Conservation (phyloP, 2,329 filamentous ascomycete genomes). For the Fusarium sp. region DNA sequence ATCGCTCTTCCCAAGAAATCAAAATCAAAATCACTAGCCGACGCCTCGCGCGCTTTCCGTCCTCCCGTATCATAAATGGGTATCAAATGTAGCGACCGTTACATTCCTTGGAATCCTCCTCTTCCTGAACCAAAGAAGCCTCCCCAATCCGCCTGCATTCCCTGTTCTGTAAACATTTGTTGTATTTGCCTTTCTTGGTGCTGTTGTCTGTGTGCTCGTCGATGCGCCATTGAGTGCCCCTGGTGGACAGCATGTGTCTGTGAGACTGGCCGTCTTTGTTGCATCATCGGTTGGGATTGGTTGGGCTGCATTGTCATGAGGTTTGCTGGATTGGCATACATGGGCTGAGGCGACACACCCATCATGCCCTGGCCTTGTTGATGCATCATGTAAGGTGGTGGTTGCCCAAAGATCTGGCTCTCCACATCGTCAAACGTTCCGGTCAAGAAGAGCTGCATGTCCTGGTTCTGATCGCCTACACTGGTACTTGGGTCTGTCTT, state of each 20-base stretch:
- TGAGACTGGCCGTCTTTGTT: constrained; percentile 39
- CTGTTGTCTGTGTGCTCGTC: constrained; percentile 45
- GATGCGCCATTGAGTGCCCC: constrained; percentile 40
- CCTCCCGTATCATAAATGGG: constrained; percentile 52
- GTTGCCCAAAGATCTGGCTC: constrained; percentile 76
- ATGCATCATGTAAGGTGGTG: constrained; percentile 76
- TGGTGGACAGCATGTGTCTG: constrained; percentile 45
- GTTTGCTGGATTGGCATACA: constrained; percentile 57
- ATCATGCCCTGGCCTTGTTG: constrained; percentile 58
- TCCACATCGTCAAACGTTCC: constrained; percentile 74
- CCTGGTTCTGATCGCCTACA: constrained; percentile 51
- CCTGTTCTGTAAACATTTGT: constrained; percentile 62
- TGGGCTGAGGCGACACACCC: constrained; percentile 54
- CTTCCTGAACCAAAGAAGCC: constrained; percentile 60
- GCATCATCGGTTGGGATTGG: constrained; percentile 41
- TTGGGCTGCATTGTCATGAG: constrained; percentile 58
- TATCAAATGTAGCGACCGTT: constrained; percentile 54
- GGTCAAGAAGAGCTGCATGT: constrained; percentile 64
- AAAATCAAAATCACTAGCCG: constrained; percentile 41
- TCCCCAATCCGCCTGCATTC: constrained; percentile 60
- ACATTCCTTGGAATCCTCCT: constrained; percentile 59
- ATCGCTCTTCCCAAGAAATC: constrained; percentile 39
- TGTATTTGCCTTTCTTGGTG: constrained; percentile 60
- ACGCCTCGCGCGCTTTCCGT: constrained; percentile 45
- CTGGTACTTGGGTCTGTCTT: constrained; percentile 51